These are phyloP conservation scores for Pleoardoris graminearum DNA, from an alignment of 2,329 filamentous ascomycete species.

Conservation along the genomic window DNA sequence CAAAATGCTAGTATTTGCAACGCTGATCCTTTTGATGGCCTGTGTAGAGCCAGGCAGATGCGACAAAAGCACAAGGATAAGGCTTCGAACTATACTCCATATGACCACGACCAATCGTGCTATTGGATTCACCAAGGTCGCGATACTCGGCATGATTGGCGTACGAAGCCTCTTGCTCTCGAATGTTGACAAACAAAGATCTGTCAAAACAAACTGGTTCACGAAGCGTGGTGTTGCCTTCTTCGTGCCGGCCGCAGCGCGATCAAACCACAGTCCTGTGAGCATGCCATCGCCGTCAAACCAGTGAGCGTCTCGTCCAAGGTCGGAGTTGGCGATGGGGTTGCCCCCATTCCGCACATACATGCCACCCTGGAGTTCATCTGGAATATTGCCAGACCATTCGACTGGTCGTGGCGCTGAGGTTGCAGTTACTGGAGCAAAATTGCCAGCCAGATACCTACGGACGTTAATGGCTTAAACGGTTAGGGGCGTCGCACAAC, in stretches of 20 bases:
- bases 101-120: constrained; percentile 57
- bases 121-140: constrained; percentile 65
- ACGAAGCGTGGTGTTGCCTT: constrained; percentile 63
- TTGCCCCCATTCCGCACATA: constrained; percentile 75
- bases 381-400: constrained; percentile 62
- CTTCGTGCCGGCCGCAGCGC: constrained; percentile 37
- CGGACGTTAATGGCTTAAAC: neutral
- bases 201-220: constrained; percentile 70
- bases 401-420: constrained; percentile 60
- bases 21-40: constrained; percentile 68
- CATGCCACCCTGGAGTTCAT: constrained; percentile 68
- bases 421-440: constrained; percentile 65
- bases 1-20: constrained; percentile 68
- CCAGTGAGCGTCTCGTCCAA: constrained; percentile 69
- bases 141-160: constrained; percentile 69
- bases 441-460: constrained; percentile 69
- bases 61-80: constrained; percentile 62
- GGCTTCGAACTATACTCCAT: constrained; percentile 58
- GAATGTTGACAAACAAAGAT: constrained; percentile 62
- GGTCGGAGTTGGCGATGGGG: constrained; percentile 63
- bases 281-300: constrained; percentile 79
- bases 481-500: neutral
- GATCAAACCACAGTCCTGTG: constrained; percentile 65
- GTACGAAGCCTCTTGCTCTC: constrained; percentile 53
- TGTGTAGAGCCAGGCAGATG: constrained; percentile 60